A percentile compares a stretch with the other conserved stretches of the same genome.
Conservation (phyloP, 495 filamentous ascomycete genomes). For the Cudoniella acicularis region DNA sequence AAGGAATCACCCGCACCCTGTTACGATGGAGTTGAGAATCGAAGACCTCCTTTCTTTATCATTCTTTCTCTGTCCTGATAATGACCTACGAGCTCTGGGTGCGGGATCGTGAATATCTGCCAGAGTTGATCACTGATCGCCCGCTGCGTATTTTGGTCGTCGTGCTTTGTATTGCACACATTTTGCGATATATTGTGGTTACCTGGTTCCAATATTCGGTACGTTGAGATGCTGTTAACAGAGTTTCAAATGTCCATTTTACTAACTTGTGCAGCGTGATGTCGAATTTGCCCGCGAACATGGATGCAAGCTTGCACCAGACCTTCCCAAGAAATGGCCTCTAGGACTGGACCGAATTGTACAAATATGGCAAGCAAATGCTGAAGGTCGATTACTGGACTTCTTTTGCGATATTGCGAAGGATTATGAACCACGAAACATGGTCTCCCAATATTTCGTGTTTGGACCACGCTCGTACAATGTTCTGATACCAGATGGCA, state of each 20-base stretch:
- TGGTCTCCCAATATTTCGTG: conserved; percentile 29
- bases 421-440: conserved; percentile 33
- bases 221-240: neutral
- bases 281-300: conserved; percentile 6
- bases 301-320: conserved; percentile 31
- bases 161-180: no score
- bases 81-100: no score
- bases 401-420: conserved; percentile 32
- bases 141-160: no score
- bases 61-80: no score
- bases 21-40: no score
- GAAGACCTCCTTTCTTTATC: no score
- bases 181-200: no score
- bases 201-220: no score
- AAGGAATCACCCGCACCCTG: no score
- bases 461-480: conserved; percentile 32
- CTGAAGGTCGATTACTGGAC: conserved; percentile 32
- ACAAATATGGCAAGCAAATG: conserved; percentile 32
- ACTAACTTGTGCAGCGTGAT: neutral
- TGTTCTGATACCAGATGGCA: conserved; percentile 32
- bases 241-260: neutral
- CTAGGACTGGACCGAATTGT: conserved; percentile 38
- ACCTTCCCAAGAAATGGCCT: conserved; percentile 35
- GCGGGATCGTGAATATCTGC: no score
- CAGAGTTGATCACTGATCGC: no score